Evolutionary conservation across 2,329 filamentous ascomycete genomes (phyloP).

Genomic region (Albophoma yamanashiensis): DNA sequence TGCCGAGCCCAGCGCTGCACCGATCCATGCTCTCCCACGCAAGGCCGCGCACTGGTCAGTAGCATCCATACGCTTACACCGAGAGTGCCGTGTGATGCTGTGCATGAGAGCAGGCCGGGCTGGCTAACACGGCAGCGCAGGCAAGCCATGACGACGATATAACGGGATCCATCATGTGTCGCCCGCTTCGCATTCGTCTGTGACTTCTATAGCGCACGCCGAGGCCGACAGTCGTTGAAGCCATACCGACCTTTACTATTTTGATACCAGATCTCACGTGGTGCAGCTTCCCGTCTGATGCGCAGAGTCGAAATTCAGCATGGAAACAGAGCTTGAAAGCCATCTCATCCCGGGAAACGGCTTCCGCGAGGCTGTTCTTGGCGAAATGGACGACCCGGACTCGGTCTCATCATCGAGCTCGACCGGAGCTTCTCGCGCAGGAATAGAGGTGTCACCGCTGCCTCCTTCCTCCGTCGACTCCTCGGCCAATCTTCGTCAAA

Average conservation of each 20-base stretch:
- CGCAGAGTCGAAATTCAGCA: neutral
- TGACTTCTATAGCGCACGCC: slow-evolving; percentile 8
- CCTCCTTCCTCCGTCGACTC: slow-evolving; percentile 6
- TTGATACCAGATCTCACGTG: neutral
- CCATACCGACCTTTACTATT: neutral
- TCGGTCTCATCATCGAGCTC: slow-evolving; percentile 1
- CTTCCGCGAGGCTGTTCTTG: neutral
- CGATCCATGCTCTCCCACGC: slow-evolving; percentile 2
- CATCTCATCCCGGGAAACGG: no score
- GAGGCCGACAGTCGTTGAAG: neutral
- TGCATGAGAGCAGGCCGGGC: neutral
- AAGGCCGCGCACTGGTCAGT: slow-evolving; percentile 7
- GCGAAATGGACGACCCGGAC: slow-evolving; percentile 7
- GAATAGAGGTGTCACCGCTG: neutral
- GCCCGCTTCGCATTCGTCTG: slow-evolving; percentile 12
- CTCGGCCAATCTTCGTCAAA: slow-evolving; percentile 15
- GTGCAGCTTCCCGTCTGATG: neutral
- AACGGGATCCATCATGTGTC: slow-evolving; percentile 11
- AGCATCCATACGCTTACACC: slow-evolving; percentile 6
- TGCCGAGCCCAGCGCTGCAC: neutral
- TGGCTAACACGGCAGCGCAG: slow-evolving; percentile 5
- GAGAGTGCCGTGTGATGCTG: neutral
- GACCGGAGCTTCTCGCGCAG: neutral
- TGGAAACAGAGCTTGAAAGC: neutral
- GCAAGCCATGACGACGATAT: neutral